These are phyloP conservation scores for Primulina eburnea DNA, from an alignment of 257 asterid species.

Conservation along the genomic window DNA sequence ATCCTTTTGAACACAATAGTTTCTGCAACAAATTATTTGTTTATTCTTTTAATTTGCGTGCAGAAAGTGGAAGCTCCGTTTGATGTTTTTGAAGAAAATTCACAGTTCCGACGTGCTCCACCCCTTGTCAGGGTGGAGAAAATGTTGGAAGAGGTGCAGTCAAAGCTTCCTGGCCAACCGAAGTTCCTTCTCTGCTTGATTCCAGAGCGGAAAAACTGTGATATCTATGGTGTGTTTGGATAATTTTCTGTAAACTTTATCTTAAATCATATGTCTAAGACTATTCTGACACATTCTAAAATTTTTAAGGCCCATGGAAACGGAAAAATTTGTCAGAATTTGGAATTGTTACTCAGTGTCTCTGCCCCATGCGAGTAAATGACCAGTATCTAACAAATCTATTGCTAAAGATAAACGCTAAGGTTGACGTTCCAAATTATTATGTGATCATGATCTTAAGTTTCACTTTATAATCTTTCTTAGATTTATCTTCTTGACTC, in stretches of 20 bases:
- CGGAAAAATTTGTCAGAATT: constrained; percentile 65
- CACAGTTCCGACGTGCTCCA: constrained; percentile 60
- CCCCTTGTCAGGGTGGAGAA: constrained; percentile 76
- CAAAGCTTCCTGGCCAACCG: constrained; percentile 74
- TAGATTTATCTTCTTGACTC: constrained; percentile 7
- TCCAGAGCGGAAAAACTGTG: constrained; percentile 80
- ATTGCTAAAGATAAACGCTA: constrained; percentile 77
- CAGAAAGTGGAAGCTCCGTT: constrained; percentile 66
- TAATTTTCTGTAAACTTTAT: not conserved
- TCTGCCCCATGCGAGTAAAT: constrained; percentile 64
- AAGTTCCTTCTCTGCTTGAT: constrained; percentile 76
- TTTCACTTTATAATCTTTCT: not conserved
- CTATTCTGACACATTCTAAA: constrained; percentile 10
- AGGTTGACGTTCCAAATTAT: constrained; percentile 41
- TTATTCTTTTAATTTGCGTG: not conserved
- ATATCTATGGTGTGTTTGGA: constrained; percentile 61
- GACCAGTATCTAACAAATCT: constrained; percentile 81
- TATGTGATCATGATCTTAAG: not conserved
- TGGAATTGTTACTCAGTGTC: constrained; percentile 83
- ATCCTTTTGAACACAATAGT: constrained; percentile 2
- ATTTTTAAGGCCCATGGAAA: constrained; percentile 81
- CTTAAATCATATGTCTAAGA: not conserved
- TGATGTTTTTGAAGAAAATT: constrained; percentile 60
- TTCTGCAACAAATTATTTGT: not conserved
- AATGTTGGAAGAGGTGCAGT: constrained; percentile 61